These are phyloP conservation scores for Notholithocarpus densiflorus DNA, from an alignment of 306 rosid genomes.

Conservation along the genomic window DNA sequence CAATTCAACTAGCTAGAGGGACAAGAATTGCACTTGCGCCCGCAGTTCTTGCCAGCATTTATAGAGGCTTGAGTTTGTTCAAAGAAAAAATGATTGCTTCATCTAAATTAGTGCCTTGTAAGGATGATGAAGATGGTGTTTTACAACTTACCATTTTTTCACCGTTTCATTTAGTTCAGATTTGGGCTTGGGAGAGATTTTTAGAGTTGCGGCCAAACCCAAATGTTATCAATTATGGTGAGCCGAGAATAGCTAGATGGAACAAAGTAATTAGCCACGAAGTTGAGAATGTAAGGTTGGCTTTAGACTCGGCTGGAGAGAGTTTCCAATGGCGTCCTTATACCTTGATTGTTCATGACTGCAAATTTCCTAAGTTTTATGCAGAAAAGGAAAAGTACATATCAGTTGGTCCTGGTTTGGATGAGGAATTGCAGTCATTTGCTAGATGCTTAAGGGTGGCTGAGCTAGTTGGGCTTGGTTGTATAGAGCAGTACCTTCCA, in stretches of 20 bases:
- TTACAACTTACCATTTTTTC: constrained; percentile 7
- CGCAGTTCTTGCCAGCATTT: constrained; percentile 10
- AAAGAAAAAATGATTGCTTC: neutral
- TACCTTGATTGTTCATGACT: neutral
- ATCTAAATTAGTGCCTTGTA: no score
- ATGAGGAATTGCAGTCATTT: constrained; percentile 4
- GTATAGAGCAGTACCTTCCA: constrained; percentile 39
- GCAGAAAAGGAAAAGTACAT: constrained; percentile 26
- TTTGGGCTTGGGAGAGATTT: constrained; percentile 65
- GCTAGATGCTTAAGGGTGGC: constrained; percentile 34
- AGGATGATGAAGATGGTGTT: neutral
- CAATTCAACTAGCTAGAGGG: constrained; percentile 18
- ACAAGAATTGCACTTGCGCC: constrained; percentile 11
- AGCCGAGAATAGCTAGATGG: constrained; percentile 28
- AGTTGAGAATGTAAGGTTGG: neutral
- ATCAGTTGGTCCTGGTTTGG: neutral
- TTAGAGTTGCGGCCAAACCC: neutral
- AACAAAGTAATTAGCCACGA: neutral
- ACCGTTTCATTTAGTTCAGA: constrained; percentile 43
- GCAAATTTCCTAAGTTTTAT: constrained; percentile 21
- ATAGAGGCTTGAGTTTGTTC: constrained; percentile 4
- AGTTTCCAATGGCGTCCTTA: constrained; percentile 49
- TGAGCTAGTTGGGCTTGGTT: constrained; percentile 38
- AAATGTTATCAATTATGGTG: neutral
- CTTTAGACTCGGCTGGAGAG: constrained; percentile 14